A percentile compares a stretch with the other conserved stretches of the same genome.
phyloP scores from a whole-genome alignment of 2,329 filamentous ascomycete genomes.

The Penicillium sp. region DNA sequence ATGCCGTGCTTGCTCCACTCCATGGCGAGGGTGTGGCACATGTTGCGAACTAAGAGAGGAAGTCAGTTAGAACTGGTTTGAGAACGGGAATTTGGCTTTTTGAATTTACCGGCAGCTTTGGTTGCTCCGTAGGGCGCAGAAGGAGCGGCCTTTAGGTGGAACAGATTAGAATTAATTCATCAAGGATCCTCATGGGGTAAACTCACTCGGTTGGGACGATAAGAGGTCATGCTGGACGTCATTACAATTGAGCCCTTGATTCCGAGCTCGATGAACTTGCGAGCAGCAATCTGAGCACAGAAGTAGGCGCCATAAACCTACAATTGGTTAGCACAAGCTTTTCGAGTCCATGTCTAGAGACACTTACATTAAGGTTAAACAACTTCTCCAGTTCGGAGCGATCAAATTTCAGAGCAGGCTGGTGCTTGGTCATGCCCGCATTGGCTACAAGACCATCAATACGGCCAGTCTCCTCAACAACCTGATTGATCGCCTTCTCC shows the following conservation, averaged over 20 bases:
- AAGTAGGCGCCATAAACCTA: slow-evolving; percentile 32
- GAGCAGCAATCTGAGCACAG: slow-evolving; percentile 31
- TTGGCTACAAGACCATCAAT: slow-evolving; percentile 47
- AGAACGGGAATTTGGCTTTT: neutral
- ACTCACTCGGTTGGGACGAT: slow-evolving; percentile 46
- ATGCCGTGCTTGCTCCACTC: slow-evolving; percentile 49
- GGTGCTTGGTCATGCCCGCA: slow-evolving; percentile 49
- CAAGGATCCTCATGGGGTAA: neutral
- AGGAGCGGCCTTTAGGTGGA: slow-evolving; percentile 41
- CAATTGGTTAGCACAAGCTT: neutral
- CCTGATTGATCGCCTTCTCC: slow-evolving; percentile 42
- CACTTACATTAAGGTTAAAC: slow-evolving; percentile 46
- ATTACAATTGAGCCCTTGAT: slow-evolving; percentile 44
- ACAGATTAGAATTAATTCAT: neutral
- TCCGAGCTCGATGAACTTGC: slow-evolving; percentile 44
- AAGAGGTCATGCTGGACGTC: slow-evolving; percentile 51
- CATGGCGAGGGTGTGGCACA: slow-evolving; percentile 43
- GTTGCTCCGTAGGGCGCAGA: slow-evolving; percentile 52
- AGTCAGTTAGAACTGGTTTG: neutral
- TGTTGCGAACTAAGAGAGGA: slow-evolving; percentile 20
- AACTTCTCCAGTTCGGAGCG: slow-evolving; percentile 41
- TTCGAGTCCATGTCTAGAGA: neutral
- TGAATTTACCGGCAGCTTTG: slow-evolving; percentile 41
- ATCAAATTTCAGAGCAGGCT: slow-evolving; percentile 47
- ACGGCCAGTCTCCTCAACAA: slow-evolving; percentile 41